Evolutionary conservation across 805 yeast genomes (phyloP), one percentile per base, ranked within the genome.

Genomic region (Candida adriatica): DNA sequence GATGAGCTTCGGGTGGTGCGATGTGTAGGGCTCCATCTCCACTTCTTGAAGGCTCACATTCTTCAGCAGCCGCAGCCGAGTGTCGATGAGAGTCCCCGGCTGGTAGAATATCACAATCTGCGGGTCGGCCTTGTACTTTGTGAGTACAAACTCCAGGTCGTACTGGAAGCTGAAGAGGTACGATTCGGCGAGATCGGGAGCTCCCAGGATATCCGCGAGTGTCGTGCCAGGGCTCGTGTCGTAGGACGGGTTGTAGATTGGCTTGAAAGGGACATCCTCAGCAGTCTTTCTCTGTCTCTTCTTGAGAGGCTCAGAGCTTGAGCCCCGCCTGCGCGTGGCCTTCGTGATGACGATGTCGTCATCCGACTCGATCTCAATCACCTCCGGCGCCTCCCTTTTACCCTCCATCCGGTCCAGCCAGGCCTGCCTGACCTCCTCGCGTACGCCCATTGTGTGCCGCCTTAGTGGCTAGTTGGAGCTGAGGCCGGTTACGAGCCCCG

Each of bases 1-100:
- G 64, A 79, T 73, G 68, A 79, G 56, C 48, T 80, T 80, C 2
- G 84, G 66, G 49, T 80, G 90, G 50, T 80, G 87, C 4, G 68
- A 60, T 0, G 71, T 55, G 43, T 40, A 69, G 13, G 56, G 63
- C 6, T 59, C 55, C 60, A 62, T 57, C 2, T 28, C 8, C 1
- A 68, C 60, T 25, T 55, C 54, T 6, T 62, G 30, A 4, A 27
- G 8, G 6, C 14, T 27, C 14, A 36, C 29, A 16, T 39, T 25
- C 6, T 24, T 15, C 17, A 22, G 13, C 4, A 7, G 11, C 13
- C 41, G 18, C 20, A 31, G 6, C 6, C 22, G 27, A 8, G 25
- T 17, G 17, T 45, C 51, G 2, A 31, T 2, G 2, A 61, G 31
- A 1, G 65, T 60, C 2, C 60, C 60, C 6, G 30, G 24, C 38